These are phyloP conservation scores for Eucalyptus microcorys DNA, from an alignment of 345 rosid species.

Conservation along the genomic window DNA sequence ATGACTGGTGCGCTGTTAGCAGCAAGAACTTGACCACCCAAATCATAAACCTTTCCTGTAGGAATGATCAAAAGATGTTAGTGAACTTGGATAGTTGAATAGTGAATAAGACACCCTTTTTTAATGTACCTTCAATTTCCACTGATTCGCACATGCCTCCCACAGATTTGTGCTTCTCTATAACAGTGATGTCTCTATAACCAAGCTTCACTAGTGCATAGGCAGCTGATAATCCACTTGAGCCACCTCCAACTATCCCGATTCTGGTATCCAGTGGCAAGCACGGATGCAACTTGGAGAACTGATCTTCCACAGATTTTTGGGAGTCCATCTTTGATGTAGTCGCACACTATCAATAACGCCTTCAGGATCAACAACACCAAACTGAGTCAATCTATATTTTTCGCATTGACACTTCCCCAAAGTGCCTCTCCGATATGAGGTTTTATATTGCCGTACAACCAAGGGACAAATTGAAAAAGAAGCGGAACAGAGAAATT, in stretches of 20 bases:
- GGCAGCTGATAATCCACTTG: conserved; percentile 57
- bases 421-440: not conserved
- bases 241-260: conserved; percentile 55
- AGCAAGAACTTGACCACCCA: conserved; percentile 72
- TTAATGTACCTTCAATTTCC: conserved; percentile 41
- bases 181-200: conserved; percentile 31
- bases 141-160: conserved; percentile 72
- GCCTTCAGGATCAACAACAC: not conserved
- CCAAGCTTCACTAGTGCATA: conserved; percentile 53
- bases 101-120: not conserved
- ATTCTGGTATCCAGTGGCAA: conserved; percentile 37
- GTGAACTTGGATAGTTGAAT: not conserved
- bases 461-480: not conserved
- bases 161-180: conserved; percentile 50
- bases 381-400: not conserved
- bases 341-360: not conserved
- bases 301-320: conserved; percentile 37
- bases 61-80: not conserved
- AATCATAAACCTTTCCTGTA: conserved; percentile 51
- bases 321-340: conserved; percentile 21
- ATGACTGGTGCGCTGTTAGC: conserved; percentile 54
- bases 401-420: not conserved
- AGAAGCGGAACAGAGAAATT: not conserved
- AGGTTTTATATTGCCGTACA: not conserved
- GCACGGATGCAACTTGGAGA: conserved; percentile 51